Evolutionary conservation across 495 filamentous ascomycete species (phyloP), one percentile per base, ranked within the genome.

Genomic region (Aspergillus funiculosus): DNA sequence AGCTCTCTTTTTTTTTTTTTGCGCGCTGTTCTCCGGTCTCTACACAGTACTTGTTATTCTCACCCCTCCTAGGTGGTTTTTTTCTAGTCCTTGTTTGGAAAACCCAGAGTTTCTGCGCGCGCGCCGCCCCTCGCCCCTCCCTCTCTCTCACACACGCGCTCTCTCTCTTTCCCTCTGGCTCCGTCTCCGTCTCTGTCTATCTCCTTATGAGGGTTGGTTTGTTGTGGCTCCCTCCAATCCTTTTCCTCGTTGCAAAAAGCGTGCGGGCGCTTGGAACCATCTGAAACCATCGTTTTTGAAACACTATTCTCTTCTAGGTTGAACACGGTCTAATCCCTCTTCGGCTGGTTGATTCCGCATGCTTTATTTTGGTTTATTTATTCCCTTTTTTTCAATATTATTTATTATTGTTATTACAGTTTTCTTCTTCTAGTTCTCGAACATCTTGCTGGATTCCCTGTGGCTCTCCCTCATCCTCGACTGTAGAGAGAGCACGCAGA

Each of bases 211-310:
- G 27, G 27, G 51, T 26, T 45, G 40, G 46, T 48, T 48, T 48
- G 46, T 47, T 48, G 48, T 30, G n/a, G n/a, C n/a, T 26, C 41
- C 39, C 42, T 48, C 46, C 19, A 34, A 38, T 45, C 46, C 58
- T 42, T 51, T 48, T 44, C 44, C 37, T 39, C 22, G 31, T 44
- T 30, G 29, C 46, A 50, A 50, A 50, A 50, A 29, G 40, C 28
- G 51, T 50, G 26, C 43, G 15, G 52, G 53, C 56, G 52, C 52
- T 48, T 54, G 49, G 40, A 48, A 47, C 44, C 35, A 48, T 51
- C 46, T 58, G 51, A 58, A 58, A 58, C 51, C 46, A 51, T 58
- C 39, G 43, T 31, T 45, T 46, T 50, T 54, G 51, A 54, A 54
- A 58, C 51, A 52, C 51, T 43, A 46, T 52, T 34, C 55, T 58